Percentiles rank a stretch among this genome's conserved stretches.
These are phyloP conservation scores for Scleroderma citrinum DNA, from an alignment of 768 basidiomycete species.

Conservation along the genomic window DNA sequence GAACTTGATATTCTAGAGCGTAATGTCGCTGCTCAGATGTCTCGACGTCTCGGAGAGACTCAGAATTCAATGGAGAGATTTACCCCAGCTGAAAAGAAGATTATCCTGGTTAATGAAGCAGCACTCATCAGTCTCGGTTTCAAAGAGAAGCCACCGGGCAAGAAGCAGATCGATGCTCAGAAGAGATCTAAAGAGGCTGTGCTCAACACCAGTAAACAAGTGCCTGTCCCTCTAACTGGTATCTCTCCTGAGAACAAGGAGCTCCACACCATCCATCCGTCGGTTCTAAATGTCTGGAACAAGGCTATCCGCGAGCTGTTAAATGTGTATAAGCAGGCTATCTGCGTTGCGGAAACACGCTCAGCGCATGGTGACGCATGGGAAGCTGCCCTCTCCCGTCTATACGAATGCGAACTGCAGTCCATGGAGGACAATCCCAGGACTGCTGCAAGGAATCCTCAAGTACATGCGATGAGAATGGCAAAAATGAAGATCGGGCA, in stretches of 20 bases:
- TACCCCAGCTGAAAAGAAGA: conserved; percentile 18
- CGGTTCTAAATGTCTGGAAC: conserved; percentile 35
- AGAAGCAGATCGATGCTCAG: conserved; percentile 6
- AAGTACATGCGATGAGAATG: conserved; percentile 45
- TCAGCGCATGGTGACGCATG: conserved; percentile 55
- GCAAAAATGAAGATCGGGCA: conserved; percentile 51
- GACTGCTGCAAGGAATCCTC: conserved; percentile 30
- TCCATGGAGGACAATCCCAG: conserved; percentile 25
- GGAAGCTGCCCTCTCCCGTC: conserved; percentile 51
- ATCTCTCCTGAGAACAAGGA: conserved; percentile 22
- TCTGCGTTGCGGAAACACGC: conserved; percentile 39
- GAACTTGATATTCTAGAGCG: conserved; percentile 60
- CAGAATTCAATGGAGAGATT: conserved; percentile 26
- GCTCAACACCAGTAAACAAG: conserved; percentile 11
- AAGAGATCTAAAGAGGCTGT: conserved; percentile 8
- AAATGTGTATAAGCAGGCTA: conserved; percentile 34
- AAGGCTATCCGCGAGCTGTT: conserved; percentile 31
- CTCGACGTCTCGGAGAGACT: conserved; percentile 33
- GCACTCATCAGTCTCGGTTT: conserved; percentile 11
- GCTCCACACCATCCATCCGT: conserved; percentile 26
- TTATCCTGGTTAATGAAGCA: conserved; percentile 1
- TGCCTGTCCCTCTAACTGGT: conserved; percentile 21
- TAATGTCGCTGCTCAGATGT: conserved; percentile 52
- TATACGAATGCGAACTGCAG: conserved; percentile 45
- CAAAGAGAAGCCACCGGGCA: conserved; percentile 5